Evolutionary conservation across 176 grass and related monocot species (phyloP), one percentile per base, ranked within the genome.

Genomic region (Eragrostis curvula): DNA sequence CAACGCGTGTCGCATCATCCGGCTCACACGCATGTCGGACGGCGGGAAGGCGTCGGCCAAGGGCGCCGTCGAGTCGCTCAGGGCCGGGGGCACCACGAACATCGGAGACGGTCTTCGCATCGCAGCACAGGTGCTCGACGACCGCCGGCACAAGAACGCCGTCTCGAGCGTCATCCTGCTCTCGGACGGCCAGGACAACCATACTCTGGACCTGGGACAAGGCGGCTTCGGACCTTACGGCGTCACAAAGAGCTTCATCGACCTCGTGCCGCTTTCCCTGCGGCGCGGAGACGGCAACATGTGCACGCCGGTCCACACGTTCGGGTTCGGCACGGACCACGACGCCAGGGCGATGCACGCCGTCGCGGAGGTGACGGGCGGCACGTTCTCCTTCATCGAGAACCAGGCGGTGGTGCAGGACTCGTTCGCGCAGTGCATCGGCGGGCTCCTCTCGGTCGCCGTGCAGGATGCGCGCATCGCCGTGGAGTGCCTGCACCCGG

Each of bases 121-220:
- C 9, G 56, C n/a, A 23, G n/a, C 56, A 0, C 56, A 59, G 9
- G 56, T 59, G 56, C 56, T 59, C 21, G 56, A 59, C 10, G 56
- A 25, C 56, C 56, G 56, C n/a, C 56, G 56, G 8, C 56, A 59
- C 56, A 59, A 24, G 56, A 59, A 59, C 56, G n/a, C n/a, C n/a
- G n/a, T 59, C n/a, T 24, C 56, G 9, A 59, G 56, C n/a, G 56
- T 59, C 56, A 59, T 59, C 56, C 56, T 59, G n/a, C 56, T 59
- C 56, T 59, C 56, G 8, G 56, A 59, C 56, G 56, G 56, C 56
- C n/a, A 59, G 3, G 56, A 59, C 56, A 59, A 59, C n/a, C 56
- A 59, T 10, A 59, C n/a, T 5, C 8, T 59, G 56, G 53, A 7
- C 17, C 21, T 4, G n/a, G 9, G n/a, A 10, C 3, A 3, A 12